Base-by-base conservation (phyloP, 2,329 filamentous ascomycete species). In the Fusarium agapanthi region DNA sequence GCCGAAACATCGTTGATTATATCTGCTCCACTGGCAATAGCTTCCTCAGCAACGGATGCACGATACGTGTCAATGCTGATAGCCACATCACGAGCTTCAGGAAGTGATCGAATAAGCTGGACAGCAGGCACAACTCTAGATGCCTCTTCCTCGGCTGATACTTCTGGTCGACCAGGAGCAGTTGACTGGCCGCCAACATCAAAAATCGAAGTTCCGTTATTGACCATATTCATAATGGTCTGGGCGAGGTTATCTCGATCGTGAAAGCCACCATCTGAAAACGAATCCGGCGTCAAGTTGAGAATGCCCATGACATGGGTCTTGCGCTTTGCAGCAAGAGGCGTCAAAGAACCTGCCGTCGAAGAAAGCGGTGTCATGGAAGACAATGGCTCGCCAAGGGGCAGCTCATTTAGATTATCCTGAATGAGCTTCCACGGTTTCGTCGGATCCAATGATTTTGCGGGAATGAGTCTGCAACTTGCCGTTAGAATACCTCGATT, bases 131-230 rank as follows among this genome's bases (percentile, higher is more conserved):
- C 81, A 15, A 98, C 89, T 16, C 96, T 93, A 15, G 87, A 81
- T 20, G 93, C 84, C 81, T 99, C 96, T 81, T 97, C 93, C 13
- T 90, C 86, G 10, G 88, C 86, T 18, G 90, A 86, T 60, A 97
- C 88, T 73, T 94, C 89, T 3, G 86, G 83, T 1, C 93, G 90
- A 28, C 90, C 89, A 0, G 96, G 96, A 2, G 95, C 91, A 22
- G 95, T 97, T 38, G 95, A 98, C 84, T 98, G 95, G 22, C 96
- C 96, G 61, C 96, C 96, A 43, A 99, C 86, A 80, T 99, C 96
- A 75, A 98, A 90, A 72, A 98, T 95, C 18, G 91, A 92, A 20
- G 93, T 94, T 38, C 95, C 95, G 13, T 86, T 84, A 43, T 83
- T 81, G 69, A 97, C 88, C 79, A 94, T 91, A 16, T 82, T 75